Evolutionary conservation across 176 grass and related monocot species (phyloP).

Genomic region (Dactylis glomerata): DNA sequence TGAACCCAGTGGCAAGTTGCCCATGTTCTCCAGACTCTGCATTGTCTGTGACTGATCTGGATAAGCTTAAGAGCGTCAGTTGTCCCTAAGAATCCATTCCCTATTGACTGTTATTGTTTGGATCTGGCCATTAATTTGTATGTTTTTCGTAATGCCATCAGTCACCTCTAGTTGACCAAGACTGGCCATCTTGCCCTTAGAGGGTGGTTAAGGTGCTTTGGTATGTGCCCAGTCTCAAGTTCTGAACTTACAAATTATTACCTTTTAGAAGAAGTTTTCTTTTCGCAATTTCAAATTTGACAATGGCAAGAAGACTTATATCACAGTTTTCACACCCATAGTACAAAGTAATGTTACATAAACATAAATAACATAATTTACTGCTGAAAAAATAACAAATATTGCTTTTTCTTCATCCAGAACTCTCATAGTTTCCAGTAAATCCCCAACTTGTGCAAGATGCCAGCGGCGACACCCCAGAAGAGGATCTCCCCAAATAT

Average conservation of each 20-base stretch:
- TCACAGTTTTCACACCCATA: background rate
- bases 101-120: background rate
- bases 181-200: background rate
- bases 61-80: background rate
- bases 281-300: background rate
- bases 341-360: slow-evolving; percentile 1
- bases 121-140: background rate
- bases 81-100: background rate
- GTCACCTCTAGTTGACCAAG: background rate
- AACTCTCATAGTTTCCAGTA: slow-evolving; percentile 54
- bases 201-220: background rate
- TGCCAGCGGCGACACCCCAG: slow-evolving; percentile 50
- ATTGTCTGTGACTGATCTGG: background rate
- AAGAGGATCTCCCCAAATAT: slow-evolving; percentile 77
- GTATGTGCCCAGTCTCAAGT: background rate
- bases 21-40: slow-evolving; percentile 30
- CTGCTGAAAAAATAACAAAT: background rate
- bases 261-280: background rate
- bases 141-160: background rate
- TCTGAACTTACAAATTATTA: background rate
- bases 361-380: background rate
- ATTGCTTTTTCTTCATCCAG: background rate
- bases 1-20: background rate
- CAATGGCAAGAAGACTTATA: background rate
- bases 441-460: slow-evolving; percentile 59